phyloP scores from a whole-genome alignment of 805 yeast species.

The Suhomyces xylopsoci region DNA sequence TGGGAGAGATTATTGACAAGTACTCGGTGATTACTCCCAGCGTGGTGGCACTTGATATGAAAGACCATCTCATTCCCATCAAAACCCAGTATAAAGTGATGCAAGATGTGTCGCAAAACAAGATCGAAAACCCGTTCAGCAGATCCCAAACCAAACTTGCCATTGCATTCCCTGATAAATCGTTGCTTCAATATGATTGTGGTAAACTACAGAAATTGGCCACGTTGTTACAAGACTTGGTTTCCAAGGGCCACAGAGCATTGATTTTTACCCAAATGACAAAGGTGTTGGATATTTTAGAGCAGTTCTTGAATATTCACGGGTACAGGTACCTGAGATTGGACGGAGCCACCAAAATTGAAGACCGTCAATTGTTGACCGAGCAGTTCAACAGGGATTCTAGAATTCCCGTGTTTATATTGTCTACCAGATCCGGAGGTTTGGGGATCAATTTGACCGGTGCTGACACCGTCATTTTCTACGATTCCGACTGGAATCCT shows the following conservation, averaged over 20 bases:
- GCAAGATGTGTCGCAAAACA: slow-evolving; percentile 26
- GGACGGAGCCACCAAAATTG: slow-evolving; percentile 97
- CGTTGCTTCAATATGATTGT: slow-evolving; percentile 89
- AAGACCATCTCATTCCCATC: slow-evolving; percentile 47
- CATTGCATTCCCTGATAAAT: slow-evolving; percentile 94
- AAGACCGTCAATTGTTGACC: slow-evolving; percentile 91
- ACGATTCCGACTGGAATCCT: slow-evolving; percentile 99
- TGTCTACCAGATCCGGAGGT: slow-evolving; percentile 97
- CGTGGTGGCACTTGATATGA: slow-evolving; percentile 73
- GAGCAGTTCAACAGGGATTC: slow-evolving; percentile 88
- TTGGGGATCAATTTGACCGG: slow-evolving; percentile 96
- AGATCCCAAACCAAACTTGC: slow-evolving; percentile 81
- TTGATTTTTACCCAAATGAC: slow-evolving; percentile 98
- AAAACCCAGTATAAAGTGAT: slow-evolving; percentile 31
- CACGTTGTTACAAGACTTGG: slow-evolving; percentile 65
- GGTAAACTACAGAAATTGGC: slow-evolving; percentile 92
- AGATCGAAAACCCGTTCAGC: slow-evolving; percentile 63
- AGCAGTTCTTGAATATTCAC: slow-evolving; percentile 88
- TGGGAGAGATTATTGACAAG: slow-evolving; percentile 59
- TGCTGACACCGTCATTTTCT: slow-evolving; percentile 97
- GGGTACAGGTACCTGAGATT: slow-evolving; percentile 92
- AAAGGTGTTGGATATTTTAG: slow-evolving; percentile 87
- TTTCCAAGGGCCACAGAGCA: slow-evolving; percentile 88
- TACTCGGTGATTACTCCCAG: slow-evolving; percentile 87
- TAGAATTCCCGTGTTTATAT: slow-evolving; percentile 82